Percentiles rank a stretch among this genome's conserved stretches.
Evolutionary conservation across 352 stramenopile genomes (phyloP).

Genomic region (Pythium monospermum): DNA sequence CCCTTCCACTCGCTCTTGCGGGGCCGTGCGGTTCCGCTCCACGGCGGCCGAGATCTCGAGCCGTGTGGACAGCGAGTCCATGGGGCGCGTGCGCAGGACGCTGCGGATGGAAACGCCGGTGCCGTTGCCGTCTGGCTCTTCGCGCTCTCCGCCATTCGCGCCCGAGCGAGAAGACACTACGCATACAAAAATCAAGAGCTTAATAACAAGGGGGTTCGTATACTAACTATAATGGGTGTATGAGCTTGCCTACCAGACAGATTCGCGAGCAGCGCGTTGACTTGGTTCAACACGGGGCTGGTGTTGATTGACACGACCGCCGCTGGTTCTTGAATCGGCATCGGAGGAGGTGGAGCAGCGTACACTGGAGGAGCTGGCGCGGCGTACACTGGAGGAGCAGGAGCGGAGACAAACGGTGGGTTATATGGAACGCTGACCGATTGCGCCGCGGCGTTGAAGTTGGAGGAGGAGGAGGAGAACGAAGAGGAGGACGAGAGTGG

Average conservation of each 20-base stretch:
- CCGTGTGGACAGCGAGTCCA: conserved; percentile 70
- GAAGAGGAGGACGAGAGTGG: conserved; percentile 6
- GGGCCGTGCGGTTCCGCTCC: conserved; percentile 51
- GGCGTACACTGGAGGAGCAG: conserved; percentile 20
- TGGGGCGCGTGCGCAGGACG: conserved; percentile 50
- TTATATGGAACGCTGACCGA: conserved; percentile 27
- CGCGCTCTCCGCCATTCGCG: conserved; percentile 22
- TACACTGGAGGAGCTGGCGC: conserved; percentile 4
- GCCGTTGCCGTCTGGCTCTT: conserved; percentile 65
- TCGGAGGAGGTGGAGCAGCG: neutral
- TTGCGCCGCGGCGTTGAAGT: conserved; percentile 10
- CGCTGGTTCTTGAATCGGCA: conserved; percentile 15
- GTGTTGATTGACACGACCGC: conserved; percentile 45
- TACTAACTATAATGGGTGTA: no score
- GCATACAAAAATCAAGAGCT: no score
- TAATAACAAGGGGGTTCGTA: no score
- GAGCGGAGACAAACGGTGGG: no score
- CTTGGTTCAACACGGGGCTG: conserved; percentile 27
- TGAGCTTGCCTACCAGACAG: conserved; percentile 48
- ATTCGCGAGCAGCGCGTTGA: conserved; percentile 62
- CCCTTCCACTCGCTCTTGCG: conserved; percentile 46
- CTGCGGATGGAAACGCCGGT: conserved; percentile 50
- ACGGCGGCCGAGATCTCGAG: conserved; percentile 67
- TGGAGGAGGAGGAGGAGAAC: conserved; percentile 1
- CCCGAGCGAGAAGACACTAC: neutral